Evolutionary conservation across 148 eudicot species (phyloP), one percentile per base, ranked within the genome.

Genomic region (Diospyros kaki): DNA sequence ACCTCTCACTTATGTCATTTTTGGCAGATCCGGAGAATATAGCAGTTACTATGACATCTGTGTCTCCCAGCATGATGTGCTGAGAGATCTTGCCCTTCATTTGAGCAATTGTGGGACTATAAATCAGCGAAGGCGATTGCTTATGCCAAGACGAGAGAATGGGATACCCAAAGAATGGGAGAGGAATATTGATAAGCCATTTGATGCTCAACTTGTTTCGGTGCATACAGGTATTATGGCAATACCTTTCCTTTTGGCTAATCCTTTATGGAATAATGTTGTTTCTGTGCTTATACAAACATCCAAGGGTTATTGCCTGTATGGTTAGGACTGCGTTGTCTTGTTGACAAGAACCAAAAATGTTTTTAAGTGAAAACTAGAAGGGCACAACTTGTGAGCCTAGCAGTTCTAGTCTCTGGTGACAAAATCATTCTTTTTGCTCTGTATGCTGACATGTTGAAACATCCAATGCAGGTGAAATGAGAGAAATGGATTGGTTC

Each of bases 51-150:
- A 80, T 52, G 92, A 88, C 67, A 89, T 90, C 54, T 90, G 87
- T 39, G 95, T 93, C 12, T 84, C 86, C 75, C 97, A 93, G 74
- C 97, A 93, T 72, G 97, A 93, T 82, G 91, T 93, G 17, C 51
- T 93, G 81, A 81, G 97, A 80, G 97, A 93, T 72, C 90, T 93
- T 9, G 97, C 97, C 58, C 76, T 93, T 71, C 87, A 93, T 80
- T 71, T 87, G 76, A 88, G 89, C 82, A 87, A 76, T 71, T 61
- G 73, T 2, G 90, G 77, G 64, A 73, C 44, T 14, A 48, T 86
- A 61, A 90, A 93, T 79, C 81, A 84, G 64, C 58, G 89, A 63
- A 89, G 62, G 61, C 66, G 97, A 44, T 58, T 93, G 84, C 73
- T 93, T 68, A 93, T 93, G 97, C 86, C 97, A 15, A 81, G 89